These are phyloP conservation scores for Penicillium ochrochloron DNA, from an alignment of 495 filamentous ascomycete species.

Conservation along the genomic window DNA sequence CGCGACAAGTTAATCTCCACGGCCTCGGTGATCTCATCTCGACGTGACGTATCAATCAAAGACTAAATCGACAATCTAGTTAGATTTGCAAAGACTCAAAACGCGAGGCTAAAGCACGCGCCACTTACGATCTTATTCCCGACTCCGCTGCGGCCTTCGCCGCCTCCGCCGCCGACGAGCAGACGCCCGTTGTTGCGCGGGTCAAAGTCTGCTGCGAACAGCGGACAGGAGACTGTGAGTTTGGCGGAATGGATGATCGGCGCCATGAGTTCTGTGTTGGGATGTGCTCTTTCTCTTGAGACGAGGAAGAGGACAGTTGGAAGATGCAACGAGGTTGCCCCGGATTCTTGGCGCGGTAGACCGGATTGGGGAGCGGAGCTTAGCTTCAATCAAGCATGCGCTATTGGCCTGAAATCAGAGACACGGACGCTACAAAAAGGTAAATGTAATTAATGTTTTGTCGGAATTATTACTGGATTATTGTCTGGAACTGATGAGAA, in stretches of 20 bases:
- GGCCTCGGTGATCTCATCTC: constrained; percentile 64
- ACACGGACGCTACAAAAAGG: neutral
- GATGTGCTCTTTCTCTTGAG: constrained; percentile 9
- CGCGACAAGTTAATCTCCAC: constrained; percentile 79
- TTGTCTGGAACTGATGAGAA: neutral
- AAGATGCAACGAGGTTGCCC: constrained; percentile 31
- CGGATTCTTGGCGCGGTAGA: constrained; percentile 41
- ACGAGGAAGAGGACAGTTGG: constrained; percentile 32
- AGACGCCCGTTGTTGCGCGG: constrained; percentile 73
- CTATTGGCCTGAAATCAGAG: neutral
- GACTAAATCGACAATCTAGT: constrained; percentile 48
- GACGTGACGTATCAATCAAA: constrained; percentile 67
- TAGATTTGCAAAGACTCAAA: constrained; percentile 9
- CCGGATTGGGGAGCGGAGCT: constrained; percentile 25
- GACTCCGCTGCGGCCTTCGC: constrained; percentile 82
- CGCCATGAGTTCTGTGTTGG: constrained; percentile 42
- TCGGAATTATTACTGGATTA: neutral
- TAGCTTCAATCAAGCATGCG: constrained; percentile 3
- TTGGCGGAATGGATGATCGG: constrained; percentile 64
- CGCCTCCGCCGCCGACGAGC: constrained; percentile 90
- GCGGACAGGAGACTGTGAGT: constrained; percentile 79
- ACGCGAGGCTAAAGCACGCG: constrained; percentile 4
- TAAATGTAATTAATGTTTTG: neutral
- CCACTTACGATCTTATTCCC: constrained; percentile 83
- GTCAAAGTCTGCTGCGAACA: constrained; percentile 89